Base-by-base conservation (phyloP, 768 basidiomycete genomes). In the Boletus insuetus region DNA sequence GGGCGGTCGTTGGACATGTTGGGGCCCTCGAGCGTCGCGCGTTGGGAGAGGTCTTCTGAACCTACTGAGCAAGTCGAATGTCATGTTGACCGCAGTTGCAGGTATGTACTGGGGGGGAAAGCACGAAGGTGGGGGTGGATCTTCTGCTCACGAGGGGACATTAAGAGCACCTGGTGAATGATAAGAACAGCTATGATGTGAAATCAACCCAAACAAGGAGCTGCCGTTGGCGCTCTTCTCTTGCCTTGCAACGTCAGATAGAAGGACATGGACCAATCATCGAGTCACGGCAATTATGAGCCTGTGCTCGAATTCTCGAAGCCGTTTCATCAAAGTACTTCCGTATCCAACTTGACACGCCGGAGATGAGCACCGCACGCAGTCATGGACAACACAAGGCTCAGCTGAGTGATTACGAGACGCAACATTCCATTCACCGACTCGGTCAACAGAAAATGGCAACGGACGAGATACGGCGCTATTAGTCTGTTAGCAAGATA, bases 101-200 rank as follows among this genome's bases (percentile, higher is more conserved):
- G 51, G 29, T 29, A 24, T 24, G 24, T 24, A 9, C 2, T 58
- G 60, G 54, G 53, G 53, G 49, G 58, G 56, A 37, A 34, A 51
- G 58, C 37, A 49, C 20, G 62, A 53, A 34, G 55, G 29, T 46
- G 49, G 45, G 55, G 51, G 17, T 47, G 51, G 26, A 12, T 17
- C 31, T 34, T 49, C 34, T 39, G 26, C 34, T 68, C 56, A 60
- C 55, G 54, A 49, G 45, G 59, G 59, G 69, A 52, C 57, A 64
- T 70, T 68, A 69, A 68, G 64, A 69, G 66, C 56, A 55, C 7
- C 46, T 58, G 58, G 40, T 43, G 40, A 40, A 70, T 67, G 67
- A 68, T 69, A 69, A 70, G 69, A 40, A 61, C 58, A 55, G 64
- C 53, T 58, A 56, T 61, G 55, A 58, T 58, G 64, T 59, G 62